Conservation (phyloP, 257 asterid species). For the Marsdenia floribunda region DNA sequence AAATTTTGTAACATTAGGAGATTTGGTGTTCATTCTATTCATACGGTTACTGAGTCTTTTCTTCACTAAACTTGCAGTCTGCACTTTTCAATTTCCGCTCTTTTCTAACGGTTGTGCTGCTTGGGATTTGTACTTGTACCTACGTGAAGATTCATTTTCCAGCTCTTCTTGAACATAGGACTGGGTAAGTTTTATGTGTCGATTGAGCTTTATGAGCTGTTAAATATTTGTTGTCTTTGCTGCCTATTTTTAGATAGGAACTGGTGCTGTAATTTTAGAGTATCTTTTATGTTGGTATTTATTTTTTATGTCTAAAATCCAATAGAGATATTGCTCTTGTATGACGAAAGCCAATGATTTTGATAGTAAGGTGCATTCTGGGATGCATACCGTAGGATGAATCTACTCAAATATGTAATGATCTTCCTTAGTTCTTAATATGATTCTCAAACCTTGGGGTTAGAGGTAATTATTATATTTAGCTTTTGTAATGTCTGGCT, state of each 20-base stretch:
- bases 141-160: constrained; percentile 84
- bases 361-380: neutral
- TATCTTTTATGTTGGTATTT: neutral
- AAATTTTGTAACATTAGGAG: neutral
- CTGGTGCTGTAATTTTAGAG: neutral
- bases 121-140: constrained; percentile 92
- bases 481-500: neutral
- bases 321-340: neutral
- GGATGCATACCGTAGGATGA: neutral
- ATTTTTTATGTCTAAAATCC: neutral
- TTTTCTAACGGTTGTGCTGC: constrained; percentile 76
- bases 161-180: constrained; percentile 83
- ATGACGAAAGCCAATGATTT: neutral
- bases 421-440: neutral
- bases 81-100: constrained; percentile 92
- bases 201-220: neutral
- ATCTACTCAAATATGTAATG: neutral
- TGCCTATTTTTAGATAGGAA: neutral
- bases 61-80: constrained; percentile 41
- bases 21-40: neutral
- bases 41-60: neutral
- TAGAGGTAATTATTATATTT: neutral
- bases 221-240: neutral
- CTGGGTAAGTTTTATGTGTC: constrained; percentile 52
- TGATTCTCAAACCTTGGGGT: neutral